phyloP scores from a whole-genome alignment of 1,284 basidiomycete genomes.

The Malassezia sp. region DNA sequence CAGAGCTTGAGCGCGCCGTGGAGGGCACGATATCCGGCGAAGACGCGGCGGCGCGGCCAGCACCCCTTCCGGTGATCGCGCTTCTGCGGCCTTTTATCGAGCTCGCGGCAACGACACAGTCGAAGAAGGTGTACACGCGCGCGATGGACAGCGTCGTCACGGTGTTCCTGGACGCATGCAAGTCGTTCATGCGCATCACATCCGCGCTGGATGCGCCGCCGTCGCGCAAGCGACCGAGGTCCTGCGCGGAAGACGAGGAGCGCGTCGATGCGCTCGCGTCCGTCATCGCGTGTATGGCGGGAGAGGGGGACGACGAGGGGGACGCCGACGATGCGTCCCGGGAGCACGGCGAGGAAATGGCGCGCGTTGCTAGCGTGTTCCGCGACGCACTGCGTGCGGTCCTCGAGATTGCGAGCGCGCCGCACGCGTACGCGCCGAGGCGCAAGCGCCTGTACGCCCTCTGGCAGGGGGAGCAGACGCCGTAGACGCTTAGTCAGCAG shows the following conservation, averaged over 20 bases:
- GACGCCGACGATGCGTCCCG: constrained; percentile 4
- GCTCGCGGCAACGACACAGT: constrained; percentile 58
- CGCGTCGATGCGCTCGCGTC: constrained; percentile 16
- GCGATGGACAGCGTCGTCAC: constrained; percentile 58
- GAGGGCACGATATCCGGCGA: too few species aligned
- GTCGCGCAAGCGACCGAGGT: too few species aligned
- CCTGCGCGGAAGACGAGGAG: constrained; percentile 8
- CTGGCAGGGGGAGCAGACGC: constrained; percentile 54
- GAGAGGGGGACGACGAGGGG: background rate
- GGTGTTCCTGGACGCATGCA: constrained; percentile 51
- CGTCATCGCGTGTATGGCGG: background rate
- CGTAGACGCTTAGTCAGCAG: constrained; percentile 8
- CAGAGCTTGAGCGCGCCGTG: constrained; percentile 71
- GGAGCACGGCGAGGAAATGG: constrained; percentile 11
- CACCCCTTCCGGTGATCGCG: constrained; percentile 54
- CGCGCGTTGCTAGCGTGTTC: constrained; percentile 49
- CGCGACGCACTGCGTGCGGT: constrained; percentile 56
- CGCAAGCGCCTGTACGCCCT: constrained; percentile 69
- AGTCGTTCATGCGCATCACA: background rate
- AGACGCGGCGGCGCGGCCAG: background rate
- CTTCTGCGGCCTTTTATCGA: constrained; percentile 60
- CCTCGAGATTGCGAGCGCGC: constrained; percentile 65
- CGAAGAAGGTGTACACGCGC: constrained; percentile 58
- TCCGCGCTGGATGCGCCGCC: background rate
- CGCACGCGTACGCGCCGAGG: constrained; percentile 63